Evolutionary conservation across 306 rosid species (phyloP), one percentile per base, ranked within the genome.

Genomic region (Quercus agrifolia): DNA sequence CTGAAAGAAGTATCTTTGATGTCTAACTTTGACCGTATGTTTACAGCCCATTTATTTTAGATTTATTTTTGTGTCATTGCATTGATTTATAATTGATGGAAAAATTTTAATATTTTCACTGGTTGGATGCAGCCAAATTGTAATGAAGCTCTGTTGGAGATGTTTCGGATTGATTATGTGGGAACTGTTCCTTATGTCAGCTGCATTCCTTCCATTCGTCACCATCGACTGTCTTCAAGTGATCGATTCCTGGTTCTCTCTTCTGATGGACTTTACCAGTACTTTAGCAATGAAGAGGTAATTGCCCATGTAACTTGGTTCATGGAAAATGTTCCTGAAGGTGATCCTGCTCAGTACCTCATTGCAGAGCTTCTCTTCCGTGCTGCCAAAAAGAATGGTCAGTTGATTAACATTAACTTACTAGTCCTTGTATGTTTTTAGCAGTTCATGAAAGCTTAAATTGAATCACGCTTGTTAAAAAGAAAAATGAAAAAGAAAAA

Each of bases 331-430:
- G 88, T 85, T 66, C 92, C 92, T 2, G 91, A 84, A 63, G 93
- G 93, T 41, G 93, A 90, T 83, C 93, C 93, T 76, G 93, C 93
- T n/a, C 93, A 90, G 79, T 86, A 85, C 80, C 90, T 90, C 25
- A 87, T 90, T 30, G 90, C 91, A 6, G 91, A 90, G 83, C 91
- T 90, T 82, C 91, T 90, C 81, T 82, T 90, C 78, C 88, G 93
- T 76, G 93, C 93, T 13, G 91, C 93, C 27, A 87, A 90, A 80
- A 90, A 87, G 82, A 86, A 87, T 76, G 91, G 93, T 87, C 20
- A 85, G 90, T 88, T 72, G 62, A 52, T 61, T 82, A 27, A 77
- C 41, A 52, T 61, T 85, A 27, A 77, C 41, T 21, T 72, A 31
- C 69, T 70, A 30, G 70, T 25, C 76, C 17, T 59, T 82, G 46